Evolutionary conservation across 2,329 filamentous ascomycete species (phyloP).

Genomic region (Gnomoniopsis smithogilvyi): DNA sequence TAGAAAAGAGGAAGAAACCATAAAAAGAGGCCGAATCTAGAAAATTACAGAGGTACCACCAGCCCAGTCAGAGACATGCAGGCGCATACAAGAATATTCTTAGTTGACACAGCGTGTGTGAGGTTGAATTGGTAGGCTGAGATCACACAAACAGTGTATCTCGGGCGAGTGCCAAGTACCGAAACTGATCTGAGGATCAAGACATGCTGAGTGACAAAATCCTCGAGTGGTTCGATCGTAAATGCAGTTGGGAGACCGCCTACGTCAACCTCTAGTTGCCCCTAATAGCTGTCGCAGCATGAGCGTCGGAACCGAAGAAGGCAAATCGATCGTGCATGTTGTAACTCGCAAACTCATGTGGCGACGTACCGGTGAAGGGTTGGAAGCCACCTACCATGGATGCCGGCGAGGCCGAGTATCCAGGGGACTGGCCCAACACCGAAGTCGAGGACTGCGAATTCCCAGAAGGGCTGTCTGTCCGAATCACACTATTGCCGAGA

Average conservation of each 20-base stretch:
- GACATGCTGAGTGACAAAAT: neutral
- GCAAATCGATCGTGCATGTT: constrained; percentile 44
- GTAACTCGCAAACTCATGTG: constrained; percentile 38
- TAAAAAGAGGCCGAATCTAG: no score
- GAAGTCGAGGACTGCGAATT: constrained; percentile 21
- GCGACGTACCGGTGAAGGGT: constrained; percentile 44
- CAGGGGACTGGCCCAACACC: constrained; percentile 30
- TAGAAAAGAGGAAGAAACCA: constrained; percentile 1
- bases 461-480: constrained; percentile 29
- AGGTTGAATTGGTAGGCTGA: neutral
- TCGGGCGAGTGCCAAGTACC: neutral
- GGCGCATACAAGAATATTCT: neutral
- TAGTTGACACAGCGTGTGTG: neutral
- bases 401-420: constrained; percentile 41
- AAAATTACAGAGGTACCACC: neutral
- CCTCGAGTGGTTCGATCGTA: neutral
- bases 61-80: neutral
- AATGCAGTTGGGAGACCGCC: constrained; percentile 4
- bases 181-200: neutral
- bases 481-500: constrained; percentile 24
- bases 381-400: constrained; percentile 42
- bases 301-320: constrained; percentile 43
- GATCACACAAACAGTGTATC: neutral
- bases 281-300: constrained; percentile 48
- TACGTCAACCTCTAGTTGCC: constrained; percentile 22